phyloP scores from a whole-genome alignment of 495 filamentous ascomycete species.

The Xylaria sp. region DNA sequence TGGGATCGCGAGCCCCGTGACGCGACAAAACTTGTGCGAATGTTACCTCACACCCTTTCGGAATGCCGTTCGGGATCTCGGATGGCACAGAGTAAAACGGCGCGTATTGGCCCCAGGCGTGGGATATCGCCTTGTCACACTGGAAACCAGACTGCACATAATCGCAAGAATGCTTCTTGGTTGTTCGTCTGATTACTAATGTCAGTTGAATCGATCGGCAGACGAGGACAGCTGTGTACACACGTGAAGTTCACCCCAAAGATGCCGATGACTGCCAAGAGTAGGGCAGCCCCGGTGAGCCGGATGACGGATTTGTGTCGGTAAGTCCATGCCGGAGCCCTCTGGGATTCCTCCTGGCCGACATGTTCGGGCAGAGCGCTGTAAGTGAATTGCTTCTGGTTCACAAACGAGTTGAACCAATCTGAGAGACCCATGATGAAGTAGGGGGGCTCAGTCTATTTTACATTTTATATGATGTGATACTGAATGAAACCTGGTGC shows the following conservation, averaged over 20 bases:
- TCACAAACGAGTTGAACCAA: conserved; percentile 27
- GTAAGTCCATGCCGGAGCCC: conserved; percentile 30
- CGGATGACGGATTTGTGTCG: conserved; percentile 15
- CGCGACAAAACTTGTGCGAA: conserved; percentile 82
- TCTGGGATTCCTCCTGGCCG: conserved; percentile 2
- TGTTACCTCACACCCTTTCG: conserved; percentile 69
- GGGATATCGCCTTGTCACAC: conserved; percentile 59
- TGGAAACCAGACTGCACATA: conserved; percentile 67
- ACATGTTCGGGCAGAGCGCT: conserved; percentile 32
- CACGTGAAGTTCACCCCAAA: conserved; percentile 21
- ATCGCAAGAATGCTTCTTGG: conserved; percentile 58
- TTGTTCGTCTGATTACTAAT: conserved; percentile 24
- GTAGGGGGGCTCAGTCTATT: conserved; percentile 10
- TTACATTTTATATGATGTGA: neutral
- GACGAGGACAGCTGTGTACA: neutral
- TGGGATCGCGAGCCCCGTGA: conserved; percentile 86
- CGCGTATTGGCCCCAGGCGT: conserved; percentile 86
- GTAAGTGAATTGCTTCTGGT: conserved; percentile 34
- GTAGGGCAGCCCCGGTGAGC: conserved; percentile 19
- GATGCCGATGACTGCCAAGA: conserved; percentile 22
- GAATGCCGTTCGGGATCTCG: conserved; percentile 61
- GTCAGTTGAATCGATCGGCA: neutral
- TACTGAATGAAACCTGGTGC: neutral
- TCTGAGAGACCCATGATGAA: conserved; percentile 25
- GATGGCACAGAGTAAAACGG: conserved; percentile 79